phyloP scores from a whole-genome alignment of 2,329 filamentous ascomycete species.

The Leptosphaerulina australis region DNA sequence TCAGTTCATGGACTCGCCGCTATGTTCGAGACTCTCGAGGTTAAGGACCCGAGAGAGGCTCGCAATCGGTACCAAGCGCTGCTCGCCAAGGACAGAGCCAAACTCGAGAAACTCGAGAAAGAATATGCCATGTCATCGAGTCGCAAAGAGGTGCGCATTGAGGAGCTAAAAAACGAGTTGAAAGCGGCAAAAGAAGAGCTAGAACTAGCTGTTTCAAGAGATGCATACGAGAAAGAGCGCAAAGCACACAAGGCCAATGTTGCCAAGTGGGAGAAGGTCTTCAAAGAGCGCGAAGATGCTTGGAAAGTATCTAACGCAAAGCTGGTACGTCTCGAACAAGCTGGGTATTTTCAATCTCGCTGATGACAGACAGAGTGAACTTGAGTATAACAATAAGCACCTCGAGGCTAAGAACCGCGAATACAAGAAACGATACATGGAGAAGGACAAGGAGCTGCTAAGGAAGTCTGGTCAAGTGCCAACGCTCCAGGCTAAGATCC shows the following conservation, averaged over 20 bases:
- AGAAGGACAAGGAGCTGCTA: conserved; percentile 35
- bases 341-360: neutral
- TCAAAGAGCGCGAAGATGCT: conserved; percentile 40
- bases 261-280: conserved; percentile 42
- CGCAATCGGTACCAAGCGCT: conserved; percentile 53
- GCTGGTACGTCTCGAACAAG: conserved; percentile 26
- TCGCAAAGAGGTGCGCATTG: conserved; percentile 39
- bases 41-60: conserved; percentile 55
- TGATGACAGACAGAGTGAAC: conserved; percentile 27
- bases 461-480: conserved; percentile 30
- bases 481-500: conserved; percentile 38
- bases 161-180: conserved; percentile 39
- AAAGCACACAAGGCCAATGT: conserved; percentile 41
- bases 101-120: conserved; percentile 56
- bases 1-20: conserved; percentile 61
- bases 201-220: conserved; percentile 33
- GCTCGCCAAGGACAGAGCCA: conserved; percentile 52
- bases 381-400: conserved; percentile 30
- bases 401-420: conserved; percentile 35
- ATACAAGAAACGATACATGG: conserved; percentile 35
- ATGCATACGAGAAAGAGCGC: conserved; percentile 38
- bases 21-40: conserved; percentile 73
- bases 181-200: conserved; percentile 30
- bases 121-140: conserved; percentile 67
- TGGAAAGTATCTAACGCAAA: conserved; percentile 35